Percentiles rank a stretch among this genome's conserved stretches.
phyloP scores from a whole-genome alignment of 345 rosid species.

The Murraya koenigii region DNA sequence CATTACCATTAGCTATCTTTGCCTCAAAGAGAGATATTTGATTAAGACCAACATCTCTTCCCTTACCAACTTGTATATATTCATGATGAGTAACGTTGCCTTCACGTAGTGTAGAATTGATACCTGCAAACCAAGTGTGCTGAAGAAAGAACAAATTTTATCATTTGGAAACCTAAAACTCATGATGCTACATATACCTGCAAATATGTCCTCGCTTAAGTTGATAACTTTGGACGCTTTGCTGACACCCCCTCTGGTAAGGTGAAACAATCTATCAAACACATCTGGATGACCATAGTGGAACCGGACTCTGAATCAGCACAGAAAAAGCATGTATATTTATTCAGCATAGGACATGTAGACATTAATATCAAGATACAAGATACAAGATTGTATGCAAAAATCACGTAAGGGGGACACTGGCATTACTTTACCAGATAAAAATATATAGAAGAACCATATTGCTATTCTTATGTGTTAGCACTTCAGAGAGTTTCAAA shows the following conservation, averaged over 20 bases:
- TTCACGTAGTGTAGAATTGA: constrained; percentile 83
- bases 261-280: constrained; percentile 86
- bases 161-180: background rate
- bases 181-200: constrained; percentile 33
- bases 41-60: constrained; percentile 91
- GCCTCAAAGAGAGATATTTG: constrained; percentile 92
- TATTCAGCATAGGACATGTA: background rate
- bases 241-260: constrained; percentile 89
- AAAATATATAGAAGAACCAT: background rate
- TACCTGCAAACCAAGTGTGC: constrained; percentile 40
- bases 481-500: background rate
- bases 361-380: background rate
- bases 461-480: background rate
- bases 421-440: background rate
- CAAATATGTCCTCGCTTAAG: constrained; percentile 90
- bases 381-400: background rate
- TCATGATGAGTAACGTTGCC: constrained; percentile 91
- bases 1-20: constrained; percentile 87
- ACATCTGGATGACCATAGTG: constrained; percentile 97
- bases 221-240: constrained; percentile 88
- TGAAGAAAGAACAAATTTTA: background rate
- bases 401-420: background rate
- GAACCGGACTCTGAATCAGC: constrained; percentile 51
- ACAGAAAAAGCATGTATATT: background rate
- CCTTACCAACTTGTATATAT: constrained; percentile 94